Conservation (phyloP, 345 rosid species). For the Eucalyptus melliodora region DNA sequence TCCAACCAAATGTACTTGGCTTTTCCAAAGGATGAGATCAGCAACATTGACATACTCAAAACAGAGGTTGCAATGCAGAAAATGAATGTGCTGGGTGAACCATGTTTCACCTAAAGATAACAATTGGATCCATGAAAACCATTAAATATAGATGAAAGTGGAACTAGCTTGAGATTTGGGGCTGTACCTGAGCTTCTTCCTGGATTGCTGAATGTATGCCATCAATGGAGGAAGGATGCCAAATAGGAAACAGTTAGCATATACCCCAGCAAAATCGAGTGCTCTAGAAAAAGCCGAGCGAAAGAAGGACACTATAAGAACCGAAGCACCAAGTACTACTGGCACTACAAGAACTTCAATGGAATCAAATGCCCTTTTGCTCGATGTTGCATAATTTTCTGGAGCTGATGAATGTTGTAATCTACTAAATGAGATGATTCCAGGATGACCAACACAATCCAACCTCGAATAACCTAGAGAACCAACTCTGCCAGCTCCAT, state of each 20-base stretch:
- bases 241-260: slow-evolving; percentile 86
- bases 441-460: slow-evolving; percentile 9
- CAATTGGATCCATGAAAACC: not conserved
- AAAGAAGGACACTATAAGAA: slow-evolving; percentile 56
- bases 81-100: not conserved
- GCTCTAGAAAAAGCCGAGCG: slow-evolving; percentile 70
- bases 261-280: slow-evolving; percentile 80
- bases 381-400: slow-evolving; percentile 1
- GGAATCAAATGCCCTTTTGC: not conserved
- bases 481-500: slow-evolving; percentile 34
- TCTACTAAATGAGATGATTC: slow-evolving; percentile 31
- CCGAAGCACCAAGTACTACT: slow-evolving; percentile 44
- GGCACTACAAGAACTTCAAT: slow-evolving; percentile 22
- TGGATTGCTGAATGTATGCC: slow-evolving; percentile 70
- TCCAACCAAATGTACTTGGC: not conserved
- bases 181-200: slow-evolving; percentile 69
- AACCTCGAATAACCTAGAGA: slow-evolving; percentile 14
- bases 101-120: not conserved
- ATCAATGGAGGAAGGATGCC: slow-evolving; percentile 87
- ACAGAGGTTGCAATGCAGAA: not conserved
- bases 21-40: not conserved
- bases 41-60: not conserved
- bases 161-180: not conserved
- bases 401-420: not conserved
- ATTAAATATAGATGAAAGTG: not conserved